Base-by-base conservation (phyloP, 257 asterid genomes). In the Knoxia roxburghii region DNA sequence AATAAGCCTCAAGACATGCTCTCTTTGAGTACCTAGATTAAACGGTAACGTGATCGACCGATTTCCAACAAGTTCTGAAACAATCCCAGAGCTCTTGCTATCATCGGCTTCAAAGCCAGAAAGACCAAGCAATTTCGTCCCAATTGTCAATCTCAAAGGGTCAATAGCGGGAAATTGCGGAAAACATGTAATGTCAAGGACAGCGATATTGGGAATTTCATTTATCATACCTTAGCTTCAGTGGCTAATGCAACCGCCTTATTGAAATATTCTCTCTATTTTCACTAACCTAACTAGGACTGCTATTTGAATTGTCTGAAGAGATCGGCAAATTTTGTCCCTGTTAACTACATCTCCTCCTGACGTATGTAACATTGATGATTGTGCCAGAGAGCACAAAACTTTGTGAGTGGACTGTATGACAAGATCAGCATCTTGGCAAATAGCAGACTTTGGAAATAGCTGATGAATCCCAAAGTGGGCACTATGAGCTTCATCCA, bases 401-500 rank as follows among this genome's bases (percentile, higher is more conserved):
- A 88, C 91, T n/a, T n/a, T n/a, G n/a, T n/a, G n/a, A n/a, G n/a
- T n/a, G n/a, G n/a, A n/a, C n/a, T n/a, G n/a, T n/a, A n/a, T n/a
- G n/a, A n/a, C n/a, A n/a, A n/a, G n/a, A n/a, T n/a, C n/a, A n/a
- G n/a, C n/a, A n/a, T n/a, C n/a, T n/a, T n/a, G n/a, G n/a, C n/a
- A n/a, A n/a, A n/a, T n/a, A n/a, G n/a, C n/a, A n/a, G n/a, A n/a
- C n/a, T n/a, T n/a, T n/a, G n/a, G n/a, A n/a, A n/a, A n/a, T n/a
- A n/a, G n/a, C n/a, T n/a, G n/a, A n/a, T n/a, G n/a, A n/a, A n/a
- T n/a, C n/a, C n/a, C n/a, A n/a, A n/a, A n/a, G n/a, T n/a, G n/a
- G n/a, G n/a, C 96, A 5, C 97, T 96, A 45, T 90, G 97, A 30
- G 96, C 95, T 79, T 90, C 95, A 39, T 90, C 97, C 6, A 90